Evolutionary conservation across 75 land plant genomes (phyloP), one percentile per base, ranked within the genome.

Genomic region (Cupressus sempervirens): DNA sequence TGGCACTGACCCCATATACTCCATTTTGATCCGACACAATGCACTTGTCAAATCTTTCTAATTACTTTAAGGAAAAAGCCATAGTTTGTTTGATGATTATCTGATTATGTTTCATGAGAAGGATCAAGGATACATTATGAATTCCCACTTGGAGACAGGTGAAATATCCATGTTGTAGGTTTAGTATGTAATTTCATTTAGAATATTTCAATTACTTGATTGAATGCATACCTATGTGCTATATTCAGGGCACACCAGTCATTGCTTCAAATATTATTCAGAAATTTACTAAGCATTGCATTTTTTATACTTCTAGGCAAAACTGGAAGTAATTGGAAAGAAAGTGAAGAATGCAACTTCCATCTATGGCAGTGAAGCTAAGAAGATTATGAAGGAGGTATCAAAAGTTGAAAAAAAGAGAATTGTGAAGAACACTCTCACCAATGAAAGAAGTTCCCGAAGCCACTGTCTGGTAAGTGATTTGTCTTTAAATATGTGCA

Each of bases 371-470:
- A 88, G 84, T 54, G 91, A 90, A 75, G 87, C 91, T 62, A 83
- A 83, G 16, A 89, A 90, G 88, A 82, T 90, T 58, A 32, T 67
- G 35, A 84, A 82, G 77, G 91, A 90, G 86, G 88, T 90, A 34
- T 85, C 81, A 14, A 89, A 84, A 89, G 91, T 90, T 16, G 91
- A 90, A 84, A 88, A 90, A 45, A 70, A 84, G 76, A 85, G 91
- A 29, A 84, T 90, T 32, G 86, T 89, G 18, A 90, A 90, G 80
- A 86, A 88, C 81, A 88, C 91, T 30, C 82, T 82, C 77, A 83
- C 84, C 88, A 90, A 90, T 43, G 90, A 90, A 56, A 84, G 91
- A 53, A 90, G 91, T 77, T 90, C 91, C 9, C 90, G 91, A 23
- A 90, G 91, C 73, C 91, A 90, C 84, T 90, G 91, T 85, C 54